A percentile compares a stretch with the other conserved stretches of the same genome.
Evolutionary conservation across 805 yeast species (phyloP).

Genomic region (Suhomyces prunicola): DNA sequence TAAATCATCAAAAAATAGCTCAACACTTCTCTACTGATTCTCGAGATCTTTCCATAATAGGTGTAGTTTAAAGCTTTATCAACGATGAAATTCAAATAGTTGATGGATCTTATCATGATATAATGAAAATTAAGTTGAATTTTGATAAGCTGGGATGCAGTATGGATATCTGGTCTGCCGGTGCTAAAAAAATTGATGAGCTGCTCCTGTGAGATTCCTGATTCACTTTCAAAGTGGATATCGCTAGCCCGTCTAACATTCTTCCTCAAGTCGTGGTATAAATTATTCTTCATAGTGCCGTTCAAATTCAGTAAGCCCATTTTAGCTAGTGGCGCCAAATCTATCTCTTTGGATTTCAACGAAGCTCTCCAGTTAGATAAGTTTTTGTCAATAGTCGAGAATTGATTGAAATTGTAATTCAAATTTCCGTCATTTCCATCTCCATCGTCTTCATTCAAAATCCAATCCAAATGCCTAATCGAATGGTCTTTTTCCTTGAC

Average conservation of each 20-base stretch:
- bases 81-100: slow-evolving; percentile 41
- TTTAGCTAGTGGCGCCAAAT: slow-evolving; percentile 14
- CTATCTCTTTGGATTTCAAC: slow-evolving; percentile 27
- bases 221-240: neutral
- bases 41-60: slow-evolving; percentile 34
- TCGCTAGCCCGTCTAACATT: neutral
- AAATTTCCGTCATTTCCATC: slow-evolving; percentile 48
- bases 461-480: slow-evolving; percentile 34
- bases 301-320: slow-evolving; percentile 31
- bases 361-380: slow-evolving; percentile 40
- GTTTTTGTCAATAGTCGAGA: slow-evolving; percentile 40
- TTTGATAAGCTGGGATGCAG: slow-evolving; percentile 39
- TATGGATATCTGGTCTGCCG: slow-evolving; percentile 37
- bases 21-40: slow-evolving; percentile 37
- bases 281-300: slow-evolving; percentile 19
- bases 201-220: slow-evolving; percentile 13
- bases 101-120: slow-evolving; percentile 39
- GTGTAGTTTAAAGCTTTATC: slow-evolving; percentile 37
- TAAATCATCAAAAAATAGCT: slow-evolving; percentile 37
- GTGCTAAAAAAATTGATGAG: slow-evolving; percentile 22
- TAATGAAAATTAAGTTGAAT: slow-evolving; percentile 45
- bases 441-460: slow-evolving; percentile 45
- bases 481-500: slow-evolving; percentile 19
- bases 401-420: slow-evolving; percentile 43
- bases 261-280: slow-evolving; percentile 28